Percentiles rank a stretch among this genome's conserved stretches.
phyloP scores from a whole-genome alignment of 306 rosid genomes.

The Malus fusca region DNA sequence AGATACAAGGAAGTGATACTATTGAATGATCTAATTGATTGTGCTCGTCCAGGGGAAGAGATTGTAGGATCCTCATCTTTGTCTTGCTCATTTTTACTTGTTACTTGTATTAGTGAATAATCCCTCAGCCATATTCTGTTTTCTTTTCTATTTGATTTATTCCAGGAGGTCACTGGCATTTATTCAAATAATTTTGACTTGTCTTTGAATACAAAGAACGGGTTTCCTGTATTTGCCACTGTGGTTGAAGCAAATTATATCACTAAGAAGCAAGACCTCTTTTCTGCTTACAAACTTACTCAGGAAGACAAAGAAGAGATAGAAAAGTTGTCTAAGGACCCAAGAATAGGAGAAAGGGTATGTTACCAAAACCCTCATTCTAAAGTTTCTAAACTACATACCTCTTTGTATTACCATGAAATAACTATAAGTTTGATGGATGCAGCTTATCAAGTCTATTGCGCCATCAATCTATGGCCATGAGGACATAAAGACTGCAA shows the following conservation, averaged over 20 bases:
- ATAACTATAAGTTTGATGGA: conserved; percentile 5
- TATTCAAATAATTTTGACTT: conserved; percentile 92
- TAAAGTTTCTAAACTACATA: background rate
- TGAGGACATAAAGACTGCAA: conserved; percentile 87
- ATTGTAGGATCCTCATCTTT: conserved; percentile 46
- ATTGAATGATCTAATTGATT: conserved; percentile 91
- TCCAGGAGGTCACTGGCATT: conserved; percentile 95
- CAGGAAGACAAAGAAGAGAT: conserved; percentile 92
- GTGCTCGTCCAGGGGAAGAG: conserved; percentile 99
- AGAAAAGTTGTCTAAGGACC: conserved; percentile 72
- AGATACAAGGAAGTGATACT: conserved; percentile 97
- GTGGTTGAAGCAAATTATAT: conserved; percentile 94
- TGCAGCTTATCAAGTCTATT: conserved; percentile 80
- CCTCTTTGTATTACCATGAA: background rate
- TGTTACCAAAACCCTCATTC: conserved; percentile 18
- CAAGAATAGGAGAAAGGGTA: conserved; percentile 96
- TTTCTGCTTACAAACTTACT: conserved; percentile 92
- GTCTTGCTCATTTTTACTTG: conserved; percentile 15
- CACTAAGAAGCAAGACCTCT: conserved; percentile 88
- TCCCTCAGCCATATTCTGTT: conserved; percentile 16
- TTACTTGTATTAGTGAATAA: conserved; percentile 5
- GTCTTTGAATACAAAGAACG: conserved; percentile 92
- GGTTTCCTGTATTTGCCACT: conserved; percentile 97
- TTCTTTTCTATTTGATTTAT: conserved; percentile 11
- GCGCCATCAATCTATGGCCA: conserved; percentile 99